Evolutionary conservation across 2,329 filamentous ascomycete genomes (phyloP).

Genomic region (Alternaria panax): DNA sequence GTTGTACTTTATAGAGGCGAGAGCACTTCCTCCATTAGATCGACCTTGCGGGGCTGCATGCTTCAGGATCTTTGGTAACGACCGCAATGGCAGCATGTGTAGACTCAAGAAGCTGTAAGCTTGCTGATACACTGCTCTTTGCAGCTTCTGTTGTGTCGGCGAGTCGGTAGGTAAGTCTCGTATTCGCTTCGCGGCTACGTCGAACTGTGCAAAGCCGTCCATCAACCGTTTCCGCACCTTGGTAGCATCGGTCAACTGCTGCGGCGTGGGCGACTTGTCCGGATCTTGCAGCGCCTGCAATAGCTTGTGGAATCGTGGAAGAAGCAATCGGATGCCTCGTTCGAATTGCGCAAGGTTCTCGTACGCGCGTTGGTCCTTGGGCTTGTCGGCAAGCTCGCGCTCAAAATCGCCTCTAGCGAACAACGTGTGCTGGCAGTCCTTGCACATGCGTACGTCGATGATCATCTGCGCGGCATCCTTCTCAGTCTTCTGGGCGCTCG

Average conservation of each 20-base stretch:
- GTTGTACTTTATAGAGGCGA: slow-evolving; percentile 68
- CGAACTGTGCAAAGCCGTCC: slow-evolving; percentile 89
- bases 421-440: slow-evolving; percentile 78
- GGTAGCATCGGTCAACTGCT: slow-evolving; percentile 82
- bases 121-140: slow-evolving; percentile 82
- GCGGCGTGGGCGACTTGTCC: slow-evolving; percentile 67
- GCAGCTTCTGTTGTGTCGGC: slow-evolving; percentile 74
- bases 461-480: slow-evolving; percentile 65
- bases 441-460: slow-evolving; percentile 89
- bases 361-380: slow-evolving; percentile 80
- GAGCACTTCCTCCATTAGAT: slow-evolving; percentile 51
- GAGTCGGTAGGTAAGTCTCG: slow-evolving; percentile 78
- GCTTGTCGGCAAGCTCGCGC: slow-evolving; percentile 70
- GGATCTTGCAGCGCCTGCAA: slow-evolving; percentile 76
- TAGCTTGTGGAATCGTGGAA: slow-evolving; percentile 84
- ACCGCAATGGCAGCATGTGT: slow-evolving; percentile 85
- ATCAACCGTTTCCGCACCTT: slow-evolving; percentile 90
- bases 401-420: slow-evolving; percentile 81
- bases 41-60: slow-evolving; percentile 64
- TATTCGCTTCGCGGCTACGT: slow-evolving; percentile 79
- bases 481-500: slow-evolving; percentile 52
- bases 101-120: slow-evolving; percentile 84
- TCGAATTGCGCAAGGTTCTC: slow-evolving; percentile 87
- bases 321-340: slow-evolving; percentile 78
- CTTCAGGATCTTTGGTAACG: slow-evolving; percentile 57